Evolutionary conservation across 2,329 filamentous ascomycete species (phyloP).

Genomic region (Cladorrhinum sp.): DNA sequence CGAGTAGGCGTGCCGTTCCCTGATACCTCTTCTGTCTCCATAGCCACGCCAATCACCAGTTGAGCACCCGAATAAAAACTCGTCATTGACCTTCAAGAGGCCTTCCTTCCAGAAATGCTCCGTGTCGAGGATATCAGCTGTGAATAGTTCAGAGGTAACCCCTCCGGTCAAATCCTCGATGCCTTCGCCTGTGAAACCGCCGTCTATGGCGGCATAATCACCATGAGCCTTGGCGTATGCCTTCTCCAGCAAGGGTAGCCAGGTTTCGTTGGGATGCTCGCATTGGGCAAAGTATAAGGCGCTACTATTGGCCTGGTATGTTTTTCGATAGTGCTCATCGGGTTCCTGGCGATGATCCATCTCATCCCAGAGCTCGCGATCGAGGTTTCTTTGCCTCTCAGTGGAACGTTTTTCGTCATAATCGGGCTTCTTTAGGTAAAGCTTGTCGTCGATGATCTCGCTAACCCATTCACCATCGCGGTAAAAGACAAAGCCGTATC

Average conservation of each 20-base stretch:
- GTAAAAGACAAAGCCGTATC: constrained; percentile 83
- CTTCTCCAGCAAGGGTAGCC: constrained; percentile 70
- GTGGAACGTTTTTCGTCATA: constrained; percentile 51
- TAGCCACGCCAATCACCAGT: constrained; percentile 62
- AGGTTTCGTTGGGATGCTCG: constrained; percentile 66
- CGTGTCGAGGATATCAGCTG: constrained; percentile 70
- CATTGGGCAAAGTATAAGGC: constrained; percentile 71
- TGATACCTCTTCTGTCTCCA: constrained; percentile 57
- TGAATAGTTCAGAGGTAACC: constrained; percentile 66
- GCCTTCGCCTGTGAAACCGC: constrained; percentile 54
- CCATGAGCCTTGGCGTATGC: constrained; percentile 73
- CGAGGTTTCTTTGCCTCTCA: constrained; percentile 36
- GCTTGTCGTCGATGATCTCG: constrained; percentile 56
- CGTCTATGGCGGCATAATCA: constrained; percentile 69
- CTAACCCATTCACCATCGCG: constrained; percentile 72
- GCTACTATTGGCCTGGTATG: constrained; percentile 64
- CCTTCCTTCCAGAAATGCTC: constrained; percentile 83
- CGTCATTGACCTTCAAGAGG: constrained; percentile 73
- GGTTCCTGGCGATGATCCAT: constrained; percentile 46
- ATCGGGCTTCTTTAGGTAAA: constrained; percentile 55
- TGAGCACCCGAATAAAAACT: constrained; percentile 73
- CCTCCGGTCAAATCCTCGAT: constrained; percentile 61
- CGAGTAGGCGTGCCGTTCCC: constrained; percentile 58
- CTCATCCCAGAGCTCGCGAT: constrained; percentile 46
- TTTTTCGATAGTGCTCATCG: constrained; percentile 58